Base-by-base conservation (phyloP, 1,284 basidiomycete species). In the Trametes sp. region DNA sequence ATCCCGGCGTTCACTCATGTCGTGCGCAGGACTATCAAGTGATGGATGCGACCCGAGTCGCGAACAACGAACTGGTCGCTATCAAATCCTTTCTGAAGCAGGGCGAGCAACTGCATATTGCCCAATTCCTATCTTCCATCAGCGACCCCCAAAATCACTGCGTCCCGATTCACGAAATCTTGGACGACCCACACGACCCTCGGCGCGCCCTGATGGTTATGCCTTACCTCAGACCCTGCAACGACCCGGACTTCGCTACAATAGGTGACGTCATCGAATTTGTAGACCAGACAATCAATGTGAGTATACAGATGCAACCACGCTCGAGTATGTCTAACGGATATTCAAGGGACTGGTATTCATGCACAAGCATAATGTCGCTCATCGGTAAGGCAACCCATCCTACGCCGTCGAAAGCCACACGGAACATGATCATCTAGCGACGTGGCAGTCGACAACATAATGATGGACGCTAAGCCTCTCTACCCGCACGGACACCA, bases 391-490 rank as follows among this genome's bases (percentile, higher is more conserved):
- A 26, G 54, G 10, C 21, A 19, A n/a, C n/a, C 41, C 58, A 16
- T 21, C 16, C 0, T 1, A n/a, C n/a, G 5, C 53, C 31, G 26
- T 16, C 3, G 19, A 10, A 4, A 8, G 10, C 11, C 23, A 13
- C 44, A 4, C 16, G 23, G n/a, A 21, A 38, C 21, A 52, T 38
- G 23, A 16, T 13, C 16, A 54, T 13, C 1, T 14, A 59, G 57
- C 5, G 57, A 59, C 42, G 51, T 59, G 14, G 63, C 68, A 5
- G 16, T 59, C 4, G 60, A 48, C 2, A 75, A 75, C 49, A 73
- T 75, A 53, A 72, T 74, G 71, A 72, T 75, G 71, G 73, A 74
- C 50, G 71, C 53, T 2, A 35, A 38, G 6, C 50, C 58, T 1
- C 46, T 74, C 31, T 75, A 65, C 42, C 73, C 74, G 4, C 13